phyloP scores from a whole-genome alignment of 768 basidiomycete species.

The Trametes punicea region DNA sequence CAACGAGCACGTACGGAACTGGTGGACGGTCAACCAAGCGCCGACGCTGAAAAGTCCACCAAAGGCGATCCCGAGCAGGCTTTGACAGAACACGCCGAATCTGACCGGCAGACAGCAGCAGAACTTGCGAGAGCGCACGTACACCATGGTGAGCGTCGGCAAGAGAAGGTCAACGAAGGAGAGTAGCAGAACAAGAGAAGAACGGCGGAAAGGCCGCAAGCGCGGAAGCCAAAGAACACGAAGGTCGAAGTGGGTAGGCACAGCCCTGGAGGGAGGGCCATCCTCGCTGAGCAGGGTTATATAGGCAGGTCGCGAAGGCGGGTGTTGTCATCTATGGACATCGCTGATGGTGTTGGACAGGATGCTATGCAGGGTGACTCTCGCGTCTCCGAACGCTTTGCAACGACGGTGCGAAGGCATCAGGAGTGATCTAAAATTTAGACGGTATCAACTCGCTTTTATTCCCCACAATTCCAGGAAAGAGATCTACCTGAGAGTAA shows the following conservation, averaged over 20 bases:
- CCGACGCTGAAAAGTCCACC: constrained; percentile 44
- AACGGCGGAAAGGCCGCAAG: constrained; percentile 3
- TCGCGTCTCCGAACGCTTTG: not conserved
- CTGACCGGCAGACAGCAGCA: constrained; percentile 67
- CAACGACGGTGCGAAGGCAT: not conserved
- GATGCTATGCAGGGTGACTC: constrained; percentile 5
- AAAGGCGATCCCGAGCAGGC: constrained; percentile 39
- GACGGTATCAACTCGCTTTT: not conserved
- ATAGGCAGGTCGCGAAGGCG: constrained; percentile 5
- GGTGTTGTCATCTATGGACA: not conserved
- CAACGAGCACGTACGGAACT: constrained; percentile 38
- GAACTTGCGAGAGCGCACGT: constrained; percentile 54
- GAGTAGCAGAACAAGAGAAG: not conserved
- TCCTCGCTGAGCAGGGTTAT: not conserved
- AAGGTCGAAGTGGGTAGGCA: constrained; percentile 15
- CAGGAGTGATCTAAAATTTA: not conserved
- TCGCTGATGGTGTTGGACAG: not conserved
- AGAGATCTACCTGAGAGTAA: too few relatives aligned
- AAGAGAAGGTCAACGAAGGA: not conserved
- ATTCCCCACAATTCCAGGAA: not conserved
- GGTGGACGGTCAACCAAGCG: constrained; percentile 45
- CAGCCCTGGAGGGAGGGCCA: constrained; percentile 9
- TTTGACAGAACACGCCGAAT: constrained; percentile 57
- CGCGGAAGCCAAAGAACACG: not conserved
- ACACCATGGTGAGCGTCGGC: constrained; percentile 36